Conservation (phyloP, 495 filamentous ascomycete genomes). For the Penicillium lividum region DNA sequence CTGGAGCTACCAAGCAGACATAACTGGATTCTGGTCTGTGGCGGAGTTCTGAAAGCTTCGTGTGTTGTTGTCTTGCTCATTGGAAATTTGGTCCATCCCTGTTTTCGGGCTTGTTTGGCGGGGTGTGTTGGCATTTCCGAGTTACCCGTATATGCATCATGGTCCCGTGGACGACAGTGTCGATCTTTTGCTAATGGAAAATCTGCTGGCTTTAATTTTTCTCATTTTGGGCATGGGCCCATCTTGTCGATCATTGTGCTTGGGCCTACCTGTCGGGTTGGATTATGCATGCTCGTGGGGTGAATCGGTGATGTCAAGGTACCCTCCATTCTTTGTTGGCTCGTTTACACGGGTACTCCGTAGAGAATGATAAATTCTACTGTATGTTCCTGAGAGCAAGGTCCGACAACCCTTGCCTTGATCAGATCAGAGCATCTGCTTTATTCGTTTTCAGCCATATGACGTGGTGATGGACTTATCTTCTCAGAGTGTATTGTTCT, state of each 20-base stretch:
- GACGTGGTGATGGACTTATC: constrained; percentile 18
- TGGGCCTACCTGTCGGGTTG: not conserved
- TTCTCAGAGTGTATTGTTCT: too few relatives aligned
- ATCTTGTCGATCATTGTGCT: constrained; percentile 4
- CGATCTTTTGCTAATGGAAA: not conserved
- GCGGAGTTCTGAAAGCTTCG: not conserved
- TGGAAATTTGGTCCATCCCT: not conserved
- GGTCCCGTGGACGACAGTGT: constrained; percentile 2
- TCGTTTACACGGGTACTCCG: not conserved
- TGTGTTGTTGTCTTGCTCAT: not conserved
- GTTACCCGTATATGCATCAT: not conserved
- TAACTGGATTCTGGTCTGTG: not conserved
- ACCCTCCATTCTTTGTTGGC: not conserved
- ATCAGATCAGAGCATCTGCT: not conserved
- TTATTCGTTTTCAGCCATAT: constrained; percentile 25
- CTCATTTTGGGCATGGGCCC: not conserved
- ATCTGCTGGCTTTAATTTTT: not conserved
- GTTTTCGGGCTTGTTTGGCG: not conserved
- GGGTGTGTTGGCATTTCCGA: not conserved
- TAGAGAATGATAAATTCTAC: not conserved
- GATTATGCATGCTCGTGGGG: constrained; percentile 5
- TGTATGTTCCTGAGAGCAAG: constrained; percentile 12
- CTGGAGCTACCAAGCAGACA: not conserved
- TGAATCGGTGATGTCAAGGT: not conserved
- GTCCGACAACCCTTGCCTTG: constrained; percentile 8